phyloP scores from a whole-genome alignment of 495 filamentous ascomycete genomes.

The Aspergillus bridgeri region DNA sequence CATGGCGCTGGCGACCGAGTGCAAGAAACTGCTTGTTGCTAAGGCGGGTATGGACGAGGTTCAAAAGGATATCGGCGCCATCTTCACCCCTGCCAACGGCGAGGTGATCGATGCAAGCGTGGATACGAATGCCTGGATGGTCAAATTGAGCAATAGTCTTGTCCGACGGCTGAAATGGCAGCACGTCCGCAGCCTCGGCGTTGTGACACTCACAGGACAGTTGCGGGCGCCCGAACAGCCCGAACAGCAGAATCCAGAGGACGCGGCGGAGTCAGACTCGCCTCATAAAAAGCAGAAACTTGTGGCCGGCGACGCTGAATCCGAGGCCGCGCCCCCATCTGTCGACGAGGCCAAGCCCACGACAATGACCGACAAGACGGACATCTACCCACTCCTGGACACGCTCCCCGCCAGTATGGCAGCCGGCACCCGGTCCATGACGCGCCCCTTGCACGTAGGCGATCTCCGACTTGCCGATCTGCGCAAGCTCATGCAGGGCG shows the following conservation, averaged over 20 bases:
- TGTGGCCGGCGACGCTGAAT: slow-evolving; percentile 36
- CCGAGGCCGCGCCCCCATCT: slow-evolving; percentile 22
- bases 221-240: slow-evolving; percentile 37
- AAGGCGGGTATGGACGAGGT: slow-evolving; percentile 42
- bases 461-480: slow-evolving; percentile 88
- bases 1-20: slow-evolving; percentile 69
- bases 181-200: slow-evolving; percentile 80
- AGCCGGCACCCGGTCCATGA: slow-evolving; percentile 69
- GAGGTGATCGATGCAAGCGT: slow-evolving; percentile 81
- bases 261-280: slow-evolving; percentile 44
- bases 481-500: slow-evolving; percentile 72
- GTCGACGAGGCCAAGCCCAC: slow-evolving; percentile 16
- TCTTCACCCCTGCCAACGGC: slow-evolving; percentile 77
- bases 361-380: slow-evolving; percentile 26
- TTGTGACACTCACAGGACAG: slow-evolving; percentile 80
- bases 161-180: slow-evolving; percentile 90
- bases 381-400: slow-evolving; percentile 64
- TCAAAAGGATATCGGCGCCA: slow-evolving; percentile 48
- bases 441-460: slow-evolving; percentile 90
- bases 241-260: slow-evolving; percentile 19
- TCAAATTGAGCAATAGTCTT: slow-evolving; percentile 80
- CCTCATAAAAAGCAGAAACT: slow-evolving; percentile 67
- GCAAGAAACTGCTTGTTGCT: slow-evolving; percentile 65
- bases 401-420: slow-evolving; percentile 72
- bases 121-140: slow-evolving; percentile 95